Base-by-base conservation (phyloP, 202 grass and related monocot genomes). In the Elaeis oleifera region DNA sequence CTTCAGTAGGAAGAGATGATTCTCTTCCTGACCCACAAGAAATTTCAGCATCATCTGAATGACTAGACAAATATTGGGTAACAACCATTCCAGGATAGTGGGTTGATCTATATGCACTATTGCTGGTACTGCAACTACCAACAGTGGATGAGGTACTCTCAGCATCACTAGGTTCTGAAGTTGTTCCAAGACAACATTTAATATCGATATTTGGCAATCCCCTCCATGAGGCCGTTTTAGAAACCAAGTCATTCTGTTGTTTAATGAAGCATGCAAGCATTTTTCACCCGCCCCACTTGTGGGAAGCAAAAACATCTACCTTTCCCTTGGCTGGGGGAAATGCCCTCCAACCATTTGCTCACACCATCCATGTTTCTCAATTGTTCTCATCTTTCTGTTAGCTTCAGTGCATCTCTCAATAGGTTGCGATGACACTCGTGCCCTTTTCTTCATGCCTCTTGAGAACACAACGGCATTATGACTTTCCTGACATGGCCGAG, bases 301-400 rank as follows among this genome's bases (percentile, higher is more conserved):
- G 79, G 79, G 73, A 90, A 86, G 73, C 54, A 78, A 90, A 52
- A 85, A 63, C 83, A 75, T 90, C 83, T 86, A 86, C 83, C 80
- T 90, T 65, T 83, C 73, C 32, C 22, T 56, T 49, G 76, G 68
- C 54, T 56, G 73, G 53, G 64, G 61, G 44, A 65, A 71, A 71
- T 54, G 60, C 78, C 52, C 51, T 23, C 32, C 51, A 69, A 23
- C 15, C 71, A 72, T 36, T 73, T 52, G 60, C 21, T 60, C 21
- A 29, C 53, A 4, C 60, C 61, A 69, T 65, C 76, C 73, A 64
- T 82, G 60, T 75, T 67, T 75, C 8, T 61, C 36, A 16, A 69
- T 67, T 22, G 62, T 74, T 23, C 36, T 70, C 64, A 75, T 74
- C 77, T 72, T 83, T 75, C 77, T 83, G 17, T 58, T 81, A 53